Evolutionary conservation across 257 asterid species (phyloP).

Genomic region (Craterostigma plantagineum): DNA sequence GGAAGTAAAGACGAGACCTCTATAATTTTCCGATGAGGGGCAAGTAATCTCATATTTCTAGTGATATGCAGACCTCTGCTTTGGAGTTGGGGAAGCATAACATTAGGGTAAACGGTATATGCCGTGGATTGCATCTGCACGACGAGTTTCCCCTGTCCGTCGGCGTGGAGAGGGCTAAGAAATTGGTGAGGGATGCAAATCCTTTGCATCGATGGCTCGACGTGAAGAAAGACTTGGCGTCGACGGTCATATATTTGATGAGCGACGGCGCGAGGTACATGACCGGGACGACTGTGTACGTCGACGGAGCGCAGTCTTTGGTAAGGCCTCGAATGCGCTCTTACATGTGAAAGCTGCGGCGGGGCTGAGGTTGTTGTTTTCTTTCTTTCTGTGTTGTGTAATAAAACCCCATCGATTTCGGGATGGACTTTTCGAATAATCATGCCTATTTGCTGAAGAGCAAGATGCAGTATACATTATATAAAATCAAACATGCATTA

Average conservation of each 20-base stretch:
- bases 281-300: constrained; percentile 80
- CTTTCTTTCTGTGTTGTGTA: not conserved
- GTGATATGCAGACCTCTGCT: constrained; percentile 35
- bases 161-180: constrained; percentile 70
- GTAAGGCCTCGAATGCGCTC: constrained; percentile 80
- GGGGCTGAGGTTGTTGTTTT: too few species aligned
- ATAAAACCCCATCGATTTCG: too few species aligned
- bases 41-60: too few species aligned
- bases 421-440: too few species aligned
- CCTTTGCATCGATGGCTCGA: constrained; percentile 82
- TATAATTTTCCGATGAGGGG: too few species aligned
- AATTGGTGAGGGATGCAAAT: constrained; percentile 55
- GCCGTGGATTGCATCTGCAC: constrained; percentile 67
- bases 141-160: constrained; percentile 67
- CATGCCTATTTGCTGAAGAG: too few species aligned
- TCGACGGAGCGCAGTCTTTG: constrained; percentile 84
- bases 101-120: constrained; percentile 72
- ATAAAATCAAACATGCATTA: too few species aligned
- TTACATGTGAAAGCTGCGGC: constrained; percentile 31
- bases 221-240: constrained; percentile 55
- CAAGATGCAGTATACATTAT: too few species aligned
- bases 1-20: too few species aligned
- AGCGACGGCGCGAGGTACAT: constrained; percentile 74
- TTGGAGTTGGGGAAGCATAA: constrained; percentile 67
- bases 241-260: constrained; percentile 63